Base-by-base conservation (phyloP, 371 early-diverging fungal genomes). In the Dinochytrium kinnereticum region DNA sequence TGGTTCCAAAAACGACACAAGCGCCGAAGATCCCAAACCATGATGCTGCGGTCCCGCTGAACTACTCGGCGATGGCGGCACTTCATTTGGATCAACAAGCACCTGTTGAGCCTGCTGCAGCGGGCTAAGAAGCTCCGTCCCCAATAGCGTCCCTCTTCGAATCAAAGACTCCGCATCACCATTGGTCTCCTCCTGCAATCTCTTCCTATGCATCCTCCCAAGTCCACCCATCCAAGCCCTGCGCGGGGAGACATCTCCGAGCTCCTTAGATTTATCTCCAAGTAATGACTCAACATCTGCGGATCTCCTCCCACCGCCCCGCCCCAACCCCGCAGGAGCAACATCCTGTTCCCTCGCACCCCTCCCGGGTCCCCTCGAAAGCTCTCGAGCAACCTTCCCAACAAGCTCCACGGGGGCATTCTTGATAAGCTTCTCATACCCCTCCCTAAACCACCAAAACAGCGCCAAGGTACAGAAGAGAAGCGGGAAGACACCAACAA, bases 381-480 rank as follows among this genome's bases (percentile, higher is more conserved):
- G 17, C 15, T 79, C 79, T 1, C 79, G 64, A 31, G 76, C 50
- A 38, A 78, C 75, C 26, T 75, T 75, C 59, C 83, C 83, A 13
- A 83, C 66, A 3, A 82, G 53, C 38, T 86, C 83, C 67, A 84
- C 67, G 1, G 85, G 85, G 31, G 77, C 39, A 57, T 84, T 70
- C 1, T 49, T 61, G 37, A 82, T 59, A 39, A 78, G 78, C 66
- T 82, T 79, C 55, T 82, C 82, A 70, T 85, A 86, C 33, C 84
- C 86, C n/a, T 84, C 74, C 26, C 59, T 68, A 31, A 82, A 72
- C 79, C 82, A 80, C 74, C 81, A 76, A 38, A 70, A 79, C 69
- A 80, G n/a, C 26, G 74, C 51, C 3, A 77, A 24, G 30, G 79
- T 77, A 55, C 81, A 65, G 49, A 75, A 13, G 50, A 80, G 40